Percentiles rank a stretch among this genome's conserved stretches.
Evolutionary conservation across 305 asterid species (phyloP).

Genomic region (Fraxinus ornus): DNA sequence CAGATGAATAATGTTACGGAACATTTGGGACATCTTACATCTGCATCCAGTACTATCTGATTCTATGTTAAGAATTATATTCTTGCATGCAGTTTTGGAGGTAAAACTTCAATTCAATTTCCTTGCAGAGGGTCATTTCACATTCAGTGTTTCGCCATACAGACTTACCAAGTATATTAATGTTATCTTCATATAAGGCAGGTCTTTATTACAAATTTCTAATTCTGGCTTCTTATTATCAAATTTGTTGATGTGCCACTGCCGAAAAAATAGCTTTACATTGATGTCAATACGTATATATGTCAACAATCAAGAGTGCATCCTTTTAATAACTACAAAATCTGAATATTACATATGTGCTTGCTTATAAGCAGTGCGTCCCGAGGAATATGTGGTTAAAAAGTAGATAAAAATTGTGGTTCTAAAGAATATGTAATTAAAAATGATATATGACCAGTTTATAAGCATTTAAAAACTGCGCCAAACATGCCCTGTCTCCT

Average conservation of each 20-base stretch:
- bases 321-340: neutral
- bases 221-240: neutral
- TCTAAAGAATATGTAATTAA: neutral
- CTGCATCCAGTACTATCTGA: slow-evolving; percentile 26
- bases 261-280: neutral
- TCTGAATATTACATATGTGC: neutral
- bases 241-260: neutral
- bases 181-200: neutral
- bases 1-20: slow-evolving; percentile 35
- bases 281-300: neutral
- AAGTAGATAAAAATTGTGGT: neutral
- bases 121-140: neutral
- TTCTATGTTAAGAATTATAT: slow-evolving; percentile 1
- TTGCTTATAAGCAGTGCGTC: neutral
- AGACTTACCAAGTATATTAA: neutral
- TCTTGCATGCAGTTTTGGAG: neutral
- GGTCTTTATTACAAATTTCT: neutral
- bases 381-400: neutral
- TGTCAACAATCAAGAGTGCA: neutral
- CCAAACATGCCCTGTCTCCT: neutral
- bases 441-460: neutral
- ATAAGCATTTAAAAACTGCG: neutral
- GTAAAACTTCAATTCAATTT: neutral
- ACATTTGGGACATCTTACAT: slow-evolving; percentile 36
- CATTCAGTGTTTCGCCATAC: neutral